phyloP scores from a whole-genome alignment of 352 stramenopile genomes.

The Phytophthora cryptogea region DNA sequence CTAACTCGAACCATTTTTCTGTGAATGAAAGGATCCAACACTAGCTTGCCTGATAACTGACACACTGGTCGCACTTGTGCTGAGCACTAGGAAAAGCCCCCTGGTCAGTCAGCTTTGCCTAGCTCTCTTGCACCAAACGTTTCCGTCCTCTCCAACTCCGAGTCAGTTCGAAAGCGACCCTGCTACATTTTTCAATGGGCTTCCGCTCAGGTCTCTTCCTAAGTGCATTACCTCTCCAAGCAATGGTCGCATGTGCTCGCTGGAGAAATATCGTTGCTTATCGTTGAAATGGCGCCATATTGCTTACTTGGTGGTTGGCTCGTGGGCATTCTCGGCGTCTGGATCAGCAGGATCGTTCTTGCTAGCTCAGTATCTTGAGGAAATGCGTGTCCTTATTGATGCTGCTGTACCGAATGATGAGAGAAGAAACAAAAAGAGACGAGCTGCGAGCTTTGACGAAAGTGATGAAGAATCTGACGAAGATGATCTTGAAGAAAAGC shows the following conservation, averaged over 20 bases:
- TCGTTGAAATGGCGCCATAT: constrained; percentile 56
- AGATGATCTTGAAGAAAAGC: constrained; percentile 37
- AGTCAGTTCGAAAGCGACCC: constrained; percentile 20
- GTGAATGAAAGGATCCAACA: constrained; percentile 42
- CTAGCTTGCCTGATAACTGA: constrained; percentile 51
- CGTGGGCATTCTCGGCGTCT: constrained; percentile 49
- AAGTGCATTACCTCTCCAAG: constrained; percentile 39
- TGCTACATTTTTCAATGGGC: constrained; percentile 22
- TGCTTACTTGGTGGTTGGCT: constrained; percentile 59
- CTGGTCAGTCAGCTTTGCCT: constrained; percentile 59
- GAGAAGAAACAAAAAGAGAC: constrained; percentile 14
- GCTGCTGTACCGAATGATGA: constrained; percentile 19
- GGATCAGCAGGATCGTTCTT: constrained; percentile 34
- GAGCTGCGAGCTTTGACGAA: constrained; percentile 11
- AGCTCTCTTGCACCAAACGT: constrained; percentile 64
- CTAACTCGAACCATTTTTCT: constrained; percentile 12
- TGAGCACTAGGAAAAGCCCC: constrained; percentile 45
- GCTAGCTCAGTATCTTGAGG: constrained; percentile 49
- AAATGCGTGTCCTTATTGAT: constrained; percentile 51
- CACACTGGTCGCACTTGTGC: constrained; percentile 42
- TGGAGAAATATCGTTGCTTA: constrained; percentile 50
- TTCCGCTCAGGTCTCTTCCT: constrained; percentile 39
- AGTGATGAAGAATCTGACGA: constrained; percentile 33
- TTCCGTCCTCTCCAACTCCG: constrained; percentile 26
- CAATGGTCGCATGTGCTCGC: constrained; percentile 39